Evolutionary conservation across 108 stramenopile genomes (phyloP), one percentile per base, ranked within the genome.

Genomic region (Fistulifera solaris): DNA sequence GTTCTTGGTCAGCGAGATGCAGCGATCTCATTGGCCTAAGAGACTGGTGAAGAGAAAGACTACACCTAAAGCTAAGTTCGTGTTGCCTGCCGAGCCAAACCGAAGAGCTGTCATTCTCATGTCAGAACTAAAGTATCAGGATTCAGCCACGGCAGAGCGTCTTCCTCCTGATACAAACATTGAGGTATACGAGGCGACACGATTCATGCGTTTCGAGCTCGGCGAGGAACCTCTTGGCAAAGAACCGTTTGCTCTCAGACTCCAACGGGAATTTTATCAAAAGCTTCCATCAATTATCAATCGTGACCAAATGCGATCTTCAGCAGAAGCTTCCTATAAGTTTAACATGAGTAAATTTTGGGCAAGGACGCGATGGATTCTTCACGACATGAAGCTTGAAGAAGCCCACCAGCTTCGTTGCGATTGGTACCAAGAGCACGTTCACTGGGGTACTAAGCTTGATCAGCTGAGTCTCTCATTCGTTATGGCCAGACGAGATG

Each of bases 341-440:
- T 82, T 75, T 42, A 54, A 56, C 40, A 72, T 84, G 65, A 35
- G 31, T 35, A 64, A 78, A 40, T 71, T 81, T 48, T 89, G 81
- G 66, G 79, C 82, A 19, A 76, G 83, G 27, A 68, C 77, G 2
- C 67, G 75, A 25, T 89, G 87, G 87, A 54, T 89, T 28, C 42
- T 89, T 3, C 81, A 89, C 63, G 76, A 89, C 51, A 55, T 83
- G 47, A 61, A 68, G 25, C 47, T 77, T 28, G 79, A 76, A 51
- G 87, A 85, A 40, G 74, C 67, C 38, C 68, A 77, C 31, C 66
- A 78, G 40, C 58, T 89, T 4, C 80, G 87, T 40, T 89, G 87
- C 51, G 79, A 89, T 43, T 89, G 87, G 87, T 89, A 81, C 58
- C 70, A 66, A 35, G 87, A 89, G 54, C 81, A 85, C 43, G 48